Evolutionary conservation across 2,329 filamentous ascomycete genomes (phyloP).

Genomic region (Pseudopithomyces maydicus): DNA sequence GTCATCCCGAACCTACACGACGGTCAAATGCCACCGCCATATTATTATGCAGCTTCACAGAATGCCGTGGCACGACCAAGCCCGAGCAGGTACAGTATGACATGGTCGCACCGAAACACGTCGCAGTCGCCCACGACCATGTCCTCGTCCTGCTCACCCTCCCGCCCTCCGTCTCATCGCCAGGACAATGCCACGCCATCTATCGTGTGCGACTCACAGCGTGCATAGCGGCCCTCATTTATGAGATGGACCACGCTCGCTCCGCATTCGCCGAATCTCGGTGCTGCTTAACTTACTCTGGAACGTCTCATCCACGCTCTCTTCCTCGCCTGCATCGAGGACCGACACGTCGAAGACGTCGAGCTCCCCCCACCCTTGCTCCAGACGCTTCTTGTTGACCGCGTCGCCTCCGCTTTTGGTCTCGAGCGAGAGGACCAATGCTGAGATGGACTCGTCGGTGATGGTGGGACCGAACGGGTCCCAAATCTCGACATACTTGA

Average conservation of each 20-base stretch:
- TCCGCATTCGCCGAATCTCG: conserved; percentile 65
- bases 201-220: conserved; percentile 2
- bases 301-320: conserved; percentile 64
- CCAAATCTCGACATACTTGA: conserved; percentile 83
- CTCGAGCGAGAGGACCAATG: conserved; percentile 85
- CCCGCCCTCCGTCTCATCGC: conserved; percentile 14
- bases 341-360: conserved; percentile 90
- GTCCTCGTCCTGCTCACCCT: neutral
- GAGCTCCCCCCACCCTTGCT: conserved; percentile 76
- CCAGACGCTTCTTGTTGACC: conserved; percentile 80
- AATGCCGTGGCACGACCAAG: conserved; percentile 26
- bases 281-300: conserved; percentile 90
- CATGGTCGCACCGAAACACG: conserved; percentile 31
- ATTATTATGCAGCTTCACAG: conserved; percentile 28
- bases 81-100: conserved; percentile 19
- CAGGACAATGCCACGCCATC: neutral
- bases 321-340: conserved; percentile 68
- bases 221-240: conserved; percentile 26
- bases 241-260: conserved; percentile 30
- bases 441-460: conserved; percentile 76
- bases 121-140: conserved; percentile 16
- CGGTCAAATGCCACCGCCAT: conserved; percentile 17
- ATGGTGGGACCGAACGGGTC: conserved; percentile 92
- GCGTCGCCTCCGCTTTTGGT: conserved; percentile 81
- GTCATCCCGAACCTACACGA: conserved; percentile 16